These are phyloP conservation scores for Blastobotrys terrestris DNA, from an alignment of 805 yeast genomes.

Conservation along the genomic window DNA sequence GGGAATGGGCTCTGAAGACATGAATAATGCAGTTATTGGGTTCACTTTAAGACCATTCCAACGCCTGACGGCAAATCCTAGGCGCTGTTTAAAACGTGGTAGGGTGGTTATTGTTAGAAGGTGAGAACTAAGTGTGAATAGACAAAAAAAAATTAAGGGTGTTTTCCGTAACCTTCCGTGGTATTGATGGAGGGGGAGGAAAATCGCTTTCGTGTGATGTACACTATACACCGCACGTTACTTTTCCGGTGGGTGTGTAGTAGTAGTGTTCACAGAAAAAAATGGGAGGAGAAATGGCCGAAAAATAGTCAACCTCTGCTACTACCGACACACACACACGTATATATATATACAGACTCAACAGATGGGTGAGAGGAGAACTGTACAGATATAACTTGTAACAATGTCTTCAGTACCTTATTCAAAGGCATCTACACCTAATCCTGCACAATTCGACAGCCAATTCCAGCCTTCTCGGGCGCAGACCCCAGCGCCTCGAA, in stretches of 20 bases:
- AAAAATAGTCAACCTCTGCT: too few relatives aligned
- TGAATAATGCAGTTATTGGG: conserved; percentile 2
- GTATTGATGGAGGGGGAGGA: too few relatives aligned
- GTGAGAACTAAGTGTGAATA: not conserved
- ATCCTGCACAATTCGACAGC: conserved; percentile 4
- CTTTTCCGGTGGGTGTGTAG: too few relatives aligned
- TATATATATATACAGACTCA: too few relatives aligned
- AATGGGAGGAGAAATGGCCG: not conserved
- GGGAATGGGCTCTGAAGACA: conserved; percentile 8
- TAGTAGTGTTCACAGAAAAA: too few relatives aligned
- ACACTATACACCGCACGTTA: not conserved
- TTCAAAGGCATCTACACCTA: conserved; percentile 6
- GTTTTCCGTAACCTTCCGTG: not conserved
- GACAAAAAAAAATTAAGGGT: too few relatives aligned
- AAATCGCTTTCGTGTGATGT: not conserved
- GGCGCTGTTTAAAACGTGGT: not conserved
- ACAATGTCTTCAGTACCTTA: conserved; percentile 1
- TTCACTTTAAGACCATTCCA: conserved; percentile 9
- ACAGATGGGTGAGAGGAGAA: conserved; percentile 2
- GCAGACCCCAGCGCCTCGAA: not conserved
- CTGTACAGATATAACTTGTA: too few relatives aligned
- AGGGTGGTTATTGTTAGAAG: not conserved
- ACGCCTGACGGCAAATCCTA: conserved; percentile 3
- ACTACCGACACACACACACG: not conserved
- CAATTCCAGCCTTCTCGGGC: conserved; percentile 6